phyloP scores from a whole-genome alignment of 73 alveolate genomes.

The Stentor roeselii region DNA sequence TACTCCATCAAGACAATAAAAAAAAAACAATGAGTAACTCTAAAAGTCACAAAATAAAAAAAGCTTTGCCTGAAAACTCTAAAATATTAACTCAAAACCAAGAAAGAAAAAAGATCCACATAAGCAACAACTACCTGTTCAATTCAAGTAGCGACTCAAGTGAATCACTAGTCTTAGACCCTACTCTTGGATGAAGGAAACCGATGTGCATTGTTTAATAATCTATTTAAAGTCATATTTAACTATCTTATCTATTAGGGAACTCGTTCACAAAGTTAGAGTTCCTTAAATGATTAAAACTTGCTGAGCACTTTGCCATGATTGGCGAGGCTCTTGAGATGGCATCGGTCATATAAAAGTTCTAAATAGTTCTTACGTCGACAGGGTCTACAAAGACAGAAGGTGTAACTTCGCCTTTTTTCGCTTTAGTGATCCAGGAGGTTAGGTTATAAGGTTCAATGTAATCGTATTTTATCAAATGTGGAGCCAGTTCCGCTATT shows the following conservation, averaged over 20 bases:
- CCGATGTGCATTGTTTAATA: too few relatives aligned
- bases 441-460: conserved; percentile 74
- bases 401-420: not conserved
- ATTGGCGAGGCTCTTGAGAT: conserved; percentile 67
- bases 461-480: conserved; percentile 71
- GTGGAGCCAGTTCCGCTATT: conserved; percentile 90
- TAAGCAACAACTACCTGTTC: too few relatives aligned
- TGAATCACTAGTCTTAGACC: too few relatives aligned
- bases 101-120: too few relatives aligned
- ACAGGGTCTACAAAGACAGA: not conserved
- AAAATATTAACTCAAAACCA: too few relatives aligned
- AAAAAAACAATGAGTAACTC: too few relatives aligned
- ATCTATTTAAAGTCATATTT: too few relatives aligned
- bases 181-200: too few relatives aligned
- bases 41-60: too few relatives aligned
- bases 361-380: conserved; percentile 26
- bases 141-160: too few relatives aligned
- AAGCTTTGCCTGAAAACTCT: too few relatives aligned
- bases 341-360: conserved; percentile 89
- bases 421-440: conserved; percentile 44
- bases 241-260: conserved; percentile 20
- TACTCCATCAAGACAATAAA: too few relatives aligned
- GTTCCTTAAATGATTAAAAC: conserved; percentile 45
- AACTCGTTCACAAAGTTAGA: conserved; percentile 18
- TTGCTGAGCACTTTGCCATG: conserved; percentile 89